phyloP scores from a whole-genome alignment of 345 rosid species.

The Arabidopsis thaliana region TAIR10.1 NC_003076.8:14068001-14068500 shows the following conservation, averaged over 20 bases:
- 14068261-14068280: constrained; percentile 69
- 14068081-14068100: constrained; percentile 68
- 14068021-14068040: constrained; percentile 3
- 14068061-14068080: constrained; percentile 51
- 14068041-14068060: neutral
- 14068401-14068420: constrained; percentile 74
- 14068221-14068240: constrained; percentile 70
- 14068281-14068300: constrained; percentile 14
- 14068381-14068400: constrained; percentile 30
- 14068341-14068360: constrained; percentile 11
- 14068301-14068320: constrained; percentile 21
- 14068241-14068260: constrained; percentile 93
- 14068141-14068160: neutral
- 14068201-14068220: constrained; percentile 63
- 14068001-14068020: constrained; percentile 17
- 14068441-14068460: constrained; percentile 83
- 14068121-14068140: constrained; percentile 56
- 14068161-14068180: constrained; percentile 4
- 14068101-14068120: constrained; percentile 89
- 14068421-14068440: constrained; percentile 61
- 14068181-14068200: neutral
- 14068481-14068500: constrained; percentile 19
- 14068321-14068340: constrained; percentile 33
- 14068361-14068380: constrained; percentile 10
- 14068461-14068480: constrained; percentile 88